phyloP scores from a whole-genome alignment of 2,329 filamentous ascomycete species.

The Colletotrichum karsti region DNA sequence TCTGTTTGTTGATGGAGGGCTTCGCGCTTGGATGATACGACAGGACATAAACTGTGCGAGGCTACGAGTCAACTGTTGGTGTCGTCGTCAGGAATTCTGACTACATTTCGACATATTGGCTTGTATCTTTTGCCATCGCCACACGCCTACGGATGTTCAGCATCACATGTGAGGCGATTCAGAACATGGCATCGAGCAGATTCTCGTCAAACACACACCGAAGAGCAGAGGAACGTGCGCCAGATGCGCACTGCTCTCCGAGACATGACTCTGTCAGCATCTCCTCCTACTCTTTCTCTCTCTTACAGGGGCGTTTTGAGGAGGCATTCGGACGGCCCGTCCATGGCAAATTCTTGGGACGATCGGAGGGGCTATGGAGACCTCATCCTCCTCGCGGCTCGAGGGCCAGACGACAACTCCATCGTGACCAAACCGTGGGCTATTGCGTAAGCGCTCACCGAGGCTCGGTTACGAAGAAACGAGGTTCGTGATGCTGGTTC shows the following conservation, averaged over 20 bases:
- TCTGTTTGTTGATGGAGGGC: background rate
- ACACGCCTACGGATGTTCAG: background rate
- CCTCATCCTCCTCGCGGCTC: background rate
- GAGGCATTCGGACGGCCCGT: conserved; percentile 1
- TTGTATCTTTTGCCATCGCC: background rate
- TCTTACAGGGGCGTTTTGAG: conserved; percentile 5
- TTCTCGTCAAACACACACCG: background rate
- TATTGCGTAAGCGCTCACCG: conserved; percentile 4
- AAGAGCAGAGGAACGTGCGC: background rate
- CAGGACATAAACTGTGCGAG: background rate
- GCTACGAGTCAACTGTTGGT: background rate
- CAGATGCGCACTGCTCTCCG: background rate
- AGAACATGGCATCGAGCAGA: background rate
- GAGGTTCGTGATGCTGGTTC: background rate
- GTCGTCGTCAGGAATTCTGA: background rate
- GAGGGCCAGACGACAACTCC: background rate
- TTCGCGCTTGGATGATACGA: background rate
- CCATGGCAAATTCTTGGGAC: conserved; percentile 50
- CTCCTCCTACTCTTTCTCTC: background rate
- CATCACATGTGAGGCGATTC: conserved; percentile 6
- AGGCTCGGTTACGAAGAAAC: background rate
- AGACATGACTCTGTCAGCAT: background rate
- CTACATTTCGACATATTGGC: background rate
- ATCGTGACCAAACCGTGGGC: background rate
- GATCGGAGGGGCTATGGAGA: conserved; percentile 48